A percentile compares a stretch with the other conserved stretches of the same genome.
These are phyloP conservation scores for Amanita pseudoporphyria DNA, from an alignment of 768 basidiomycete species.

Conservation along the genomic window DNA sequence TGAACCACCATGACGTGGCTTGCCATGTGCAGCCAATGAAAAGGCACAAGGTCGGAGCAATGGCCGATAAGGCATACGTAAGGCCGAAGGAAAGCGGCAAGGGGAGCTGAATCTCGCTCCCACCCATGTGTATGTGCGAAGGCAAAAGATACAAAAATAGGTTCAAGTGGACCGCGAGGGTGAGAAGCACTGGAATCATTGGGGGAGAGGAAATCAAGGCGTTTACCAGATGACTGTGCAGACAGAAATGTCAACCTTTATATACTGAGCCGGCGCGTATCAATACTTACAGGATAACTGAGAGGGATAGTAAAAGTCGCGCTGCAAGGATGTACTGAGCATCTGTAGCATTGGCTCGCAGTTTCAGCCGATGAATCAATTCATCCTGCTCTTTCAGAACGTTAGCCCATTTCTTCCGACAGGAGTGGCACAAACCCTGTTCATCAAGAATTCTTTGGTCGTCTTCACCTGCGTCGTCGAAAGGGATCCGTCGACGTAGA, in stretches of 20 bases:
- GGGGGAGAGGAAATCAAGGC: slow-evolving; percentile 18
- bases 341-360: slow-evolving; percentile 33
- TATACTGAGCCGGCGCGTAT: neutral
- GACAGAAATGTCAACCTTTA: neutral
- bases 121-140: neutral
- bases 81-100: slow-evolving; percentile 20
- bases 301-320: slow-evolving; percentile 32
- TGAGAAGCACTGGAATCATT: neutral
- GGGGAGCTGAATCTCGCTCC: slow-evolving; percentile 12
- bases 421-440: slow-evolving; percentile 28
- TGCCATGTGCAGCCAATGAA: slow-evolving; percentile 43
- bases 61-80: slow-evolving; percentile 28
- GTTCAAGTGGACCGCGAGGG: slow-evolving; percentile 1
- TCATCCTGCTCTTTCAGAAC: slow-evolving; percentile 47
- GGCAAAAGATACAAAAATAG: slow-evolving; percentile 6
- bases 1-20: slow-evolving; percentile 43
- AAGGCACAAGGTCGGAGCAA: slow-evolving; percentile 39
- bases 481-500: slow-evolving; percentile 38
- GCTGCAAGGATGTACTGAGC: slow-evolving; percentile 29
- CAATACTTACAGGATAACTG: slow-evolving; percentile 34
- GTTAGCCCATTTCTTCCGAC: neutral
- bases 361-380: slow-evolving; percentile 38
- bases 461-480: slow-evolving; percentile 19
- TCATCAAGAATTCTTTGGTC: slow-evolving; percentile 36
- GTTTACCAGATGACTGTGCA: slow-evolving; percentile 22